phyloP scores from a whole-genome alignment of 371 early-diverging fungal species.

The Mortierella sp. region DNA sequence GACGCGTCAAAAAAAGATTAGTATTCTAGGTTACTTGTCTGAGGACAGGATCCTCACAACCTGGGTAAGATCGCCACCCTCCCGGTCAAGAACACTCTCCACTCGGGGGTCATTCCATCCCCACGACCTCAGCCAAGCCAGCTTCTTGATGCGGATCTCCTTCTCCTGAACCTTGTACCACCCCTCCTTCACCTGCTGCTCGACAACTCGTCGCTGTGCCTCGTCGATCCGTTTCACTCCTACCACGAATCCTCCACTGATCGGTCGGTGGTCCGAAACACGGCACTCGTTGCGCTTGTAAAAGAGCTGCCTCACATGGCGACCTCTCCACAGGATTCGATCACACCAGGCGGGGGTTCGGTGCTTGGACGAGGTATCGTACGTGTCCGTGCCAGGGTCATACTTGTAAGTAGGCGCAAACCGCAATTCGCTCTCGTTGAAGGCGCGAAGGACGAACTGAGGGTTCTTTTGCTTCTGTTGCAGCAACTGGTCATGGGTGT shows the following conservation, averaged over 20 bases:
- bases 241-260: slow-evolving; percentile 73
- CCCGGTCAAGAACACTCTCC: slow-evolving; percentile 45
- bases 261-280: slow-evolving; percentile 89
- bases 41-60: slow-evolving; percentile 39
- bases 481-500: slow-evolving; percentile 76
- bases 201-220: slow-evolving; percentile 51
- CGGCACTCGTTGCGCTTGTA: slow-evolving; percentile 72
- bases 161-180: slow-evolving; percentile 57
- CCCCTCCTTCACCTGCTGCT: slow-evolving; percentile 56
- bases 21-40: slow-evolving; percentile 2
- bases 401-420: slow-evolving; percentile 94
- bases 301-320: slow-evolving; percentile 56
- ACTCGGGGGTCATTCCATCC: slow-evolving; percentile 50
- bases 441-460: slow-evolving; percentile 70
- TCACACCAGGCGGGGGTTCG: slow-evolving; percentile 92
- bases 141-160: slow-evolving; percentile 55
- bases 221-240: slow-evolving; percentile 70
- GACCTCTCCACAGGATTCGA: slow-evolving; percentile 73
- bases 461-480: slow-evolving; percentile 67
- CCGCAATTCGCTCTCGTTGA: slow-evolving; percentile 72
- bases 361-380: slow-evolving; percentile 86
- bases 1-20: background rate
- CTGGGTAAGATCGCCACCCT: slow-evolving; percentile 41
- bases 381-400: slow-evolving; percentile 74
- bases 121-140: slow-evolving; percentile 57